phyloP scores from a whole-genome alignment of 257 asterid species.

The Solanum arcanum region DNA sequence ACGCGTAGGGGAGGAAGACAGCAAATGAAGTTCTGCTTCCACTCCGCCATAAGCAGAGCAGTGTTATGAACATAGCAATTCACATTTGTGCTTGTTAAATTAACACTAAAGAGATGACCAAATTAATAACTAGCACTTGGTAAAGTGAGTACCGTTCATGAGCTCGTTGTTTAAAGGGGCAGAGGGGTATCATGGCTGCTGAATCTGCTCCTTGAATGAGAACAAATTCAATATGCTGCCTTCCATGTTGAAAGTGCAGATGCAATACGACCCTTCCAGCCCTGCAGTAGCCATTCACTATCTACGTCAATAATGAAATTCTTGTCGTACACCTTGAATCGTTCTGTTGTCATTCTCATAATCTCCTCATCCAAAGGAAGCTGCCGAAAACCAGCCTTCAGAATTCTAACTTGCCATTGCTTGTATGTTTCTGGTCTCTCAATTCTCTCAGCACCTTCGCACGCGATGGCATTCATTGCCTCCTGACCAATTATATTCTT shows the following conservation, averaged over 20 bases:
- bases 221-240: background rate
- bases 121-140: background rate
- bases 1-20: background rate
- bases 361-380: conserved; percentile 1
- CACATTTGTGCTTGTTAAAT: background rate
- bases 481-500: conserved; percentile 3
- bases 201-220: background rate
- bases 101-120: background rate
- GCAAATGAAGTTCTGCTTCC: background rate
- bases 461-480: conserved; percentile 6
- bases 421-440: conserved; percentile 3
- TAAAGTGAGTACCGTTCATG: background rate
- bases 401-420: background rate
- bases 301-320: background rate
- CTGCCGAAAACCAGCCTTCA: background rate
- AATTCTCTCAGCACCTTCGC: conserved; percentile 5
- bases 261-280: conserved; percentile 1
- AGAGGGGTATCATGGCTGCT: background rate
- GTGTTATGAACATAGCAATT: background rate
- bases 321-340: background rate
- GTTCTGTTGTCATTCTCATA: background rate
- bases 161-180: background rate
- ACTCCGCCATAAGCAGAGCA: background rate
- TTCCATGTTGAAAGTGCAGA: background rate
- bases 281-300: background rate